A percentile compares a stretch with the other conserved stretches of the same genome.
phyloP scores from a whole-genome alignment of 371 early-diverging fungal species.

The Syncephalastrum racemosum region DNA sequence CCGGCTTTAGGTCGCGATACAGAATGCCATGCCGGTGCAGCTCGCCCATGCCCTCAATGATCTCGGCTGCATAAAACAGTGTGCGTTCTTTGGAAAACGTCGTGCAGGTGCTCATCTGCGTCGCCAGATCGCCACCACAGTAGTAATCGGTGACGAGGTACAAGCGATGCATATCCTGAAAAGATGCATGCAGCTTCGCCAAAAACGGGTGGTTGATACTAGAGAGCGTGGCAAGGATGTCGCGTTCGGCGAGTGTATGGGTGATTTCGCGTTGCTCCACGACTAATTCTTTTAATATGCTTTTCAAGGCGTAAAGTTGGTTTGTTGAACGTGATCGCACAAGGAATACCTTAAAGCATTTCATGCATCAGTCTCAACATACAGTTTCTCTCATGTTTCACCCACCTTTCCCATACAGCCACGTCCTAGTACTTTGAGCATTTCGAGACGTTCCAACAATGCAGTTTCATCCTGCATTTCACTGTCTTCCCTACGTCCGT shows the following conservation, averaged over 20 bases:
- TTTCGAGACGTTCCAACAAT: slow-evolving; percentile 57
- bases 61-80: slow-evolving; percentile 84
- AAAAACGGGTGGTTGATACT: slow-evolving; percentile 83
- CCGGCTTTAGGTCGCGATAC: slow-evolving; percentile 90
- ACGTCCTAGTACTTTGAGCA: slow-evolving; percentile 69
- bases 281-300: slow-evolving; percentile 92
- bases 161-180: slow-evolving; percentile 88
- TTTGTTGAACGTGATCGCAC: slow-evolving; percentile 60
- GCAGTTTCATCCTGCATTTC: too few relatives aligned
- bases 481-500: not conserved
- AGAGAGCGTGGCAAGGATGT: slow-evolving; percentile 49
- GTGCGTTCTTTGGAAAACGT: slow-evolving; percentile 50
- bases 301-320: slow-evolving; percentile 91
- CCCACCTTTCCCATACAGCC: slow-evolving; percentile 81
- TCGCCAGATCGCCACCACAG: slow-evolving; percentile 80
- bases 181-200: slow-evolving; percentile 89
- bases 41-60: slow-evolving; percentile 84
- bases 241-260: slow-evolving; percentile 52
- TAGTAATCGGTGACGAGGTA: slow-evolving; percentile 98
- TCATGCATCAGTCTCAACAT: not conserved
- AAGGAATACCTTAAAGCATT: slow-evolving; percentile 78
- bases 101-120: slow-evolving; percentile 47
- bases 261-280: slow-evolving; percentile 90
- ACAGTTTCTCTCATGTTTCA: not conserved
- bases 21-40: slow-evolving; percentile 86